Percentiles rank a stretch among this genome's conserved stretches.
These are phyloP conservation scores for Polyporus arcularius DNA, from an alignment of 768 basidiomycete species.

Conservation along the genomic window DNA sequence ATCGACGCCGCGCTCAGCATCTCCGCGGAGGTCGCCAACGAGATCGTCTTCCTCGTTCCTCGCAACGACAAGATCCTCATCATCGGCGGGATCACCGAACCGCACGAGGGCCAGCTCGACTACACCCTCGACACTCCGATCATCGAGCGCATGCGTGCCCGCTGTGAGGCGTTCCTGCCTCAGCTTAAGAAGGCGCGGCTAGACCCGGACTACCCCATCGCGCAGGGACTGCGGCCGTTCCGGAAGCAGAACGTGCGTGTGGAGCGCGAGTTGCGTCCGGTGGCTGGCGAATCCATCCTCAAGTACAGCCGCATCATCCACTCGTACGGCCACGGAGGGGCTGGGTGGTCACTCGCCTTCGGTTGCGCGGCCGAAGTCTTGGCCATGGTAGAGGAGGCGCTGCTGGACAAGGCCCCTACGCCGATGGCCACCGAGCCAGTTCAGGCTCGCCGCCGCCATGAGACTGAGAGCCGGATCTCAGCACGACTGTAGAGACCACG, in stretches of 20 bases:
- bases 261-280: constrained; percentile 17
- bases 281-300: background rate
- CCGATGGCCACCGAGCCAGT: background rate
- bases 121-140: constrained; percentile 23
- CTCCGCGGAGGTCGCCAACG: constrained; percentile 20
- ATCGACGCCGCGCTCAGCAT: constrained; percentile 27
- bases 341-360: constrained; percentile 25
- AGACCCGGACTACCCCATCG: constrained; percentile 19
- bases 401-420: constrained; percentile 13
- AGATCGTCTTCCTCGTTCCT: constrained; percentile 32
- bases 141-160: constrained; percentile 20
- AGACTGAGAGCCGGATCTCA: background rate
- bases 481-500: background rate
- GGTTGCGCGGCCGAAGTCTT: constrained; percentile 27
- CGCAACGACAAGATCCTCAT: constrained; percentile 39
- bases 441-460: background rate
- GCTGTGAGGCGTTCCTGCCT: constrained; percentile 22
- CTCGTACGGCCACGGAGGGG: constrained; percentile 26
- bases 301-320: constrained; percentile 22
- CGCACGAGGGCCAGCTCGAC: constrained; percentile 20
- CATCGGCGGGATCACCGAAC: constrained; percentile 28
- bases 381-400: constrained; percentile 17
- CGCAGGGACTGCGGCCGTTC: constrained; percentile 22
- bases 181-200: constrained; percentile 19
- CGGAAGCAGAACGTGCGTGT: constrained; percentile 22